phyloP scores from a whole-genome alignment of 1,139 yeast species.

The Yamadazyma epiphylla region DNA sequence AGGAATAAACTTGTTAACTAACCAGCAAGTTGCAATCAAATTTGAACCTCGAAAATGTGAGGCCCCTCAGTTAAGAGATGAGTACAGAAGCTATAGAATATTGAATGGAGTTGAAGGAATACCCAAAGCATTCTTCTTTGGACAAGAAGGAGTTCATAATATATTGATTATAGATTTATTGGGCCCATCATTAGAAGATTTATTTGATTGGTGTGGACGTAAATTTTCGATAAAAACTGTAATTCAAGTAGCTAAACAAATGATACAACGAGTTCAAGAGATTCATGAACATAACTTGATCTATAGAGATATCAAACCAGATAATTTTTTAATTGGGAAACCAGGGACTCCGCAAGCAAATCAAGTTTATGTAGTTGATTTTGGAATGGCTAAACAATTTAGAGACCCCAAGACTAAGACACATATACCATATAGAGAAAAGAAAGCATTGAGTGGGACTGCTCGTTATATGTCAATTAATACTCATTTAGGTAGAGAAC shows the following conservation, averaged over 20 bases:
- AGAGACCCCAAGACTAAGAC: conserved; percentile 57
- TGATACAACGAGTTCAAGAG: conserved; percentile 64
- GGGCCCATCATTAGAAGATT: conserved; percentile 75
- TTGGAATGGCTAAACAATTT: conserved; percentile 69
- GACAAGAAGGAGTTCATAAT: conserved; percentile 77
- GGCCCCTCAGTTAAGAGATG: conserved; percentile 78
- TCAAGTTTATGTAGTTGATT: conserved; percentile 43
- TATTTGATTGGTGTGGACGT: conserved; percentile 81
- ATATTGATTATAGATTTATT: conserved; percentile 68
- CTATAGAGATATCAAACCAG: conserved; percentile 76
- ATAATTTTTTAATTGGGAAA: conserved; percentile 68
- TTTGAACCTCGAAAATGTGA: conserved; percentile 78
- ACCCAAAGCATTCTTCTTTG: conserved; percentile 75
- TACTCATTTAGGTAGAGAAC: conserved; percentile 63
- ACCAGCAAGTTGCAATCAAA: conserved; percentile 75
- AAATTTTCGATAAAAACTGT: conserved; percentile 67
- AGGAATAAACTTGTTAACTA: conserved; percentile 80
- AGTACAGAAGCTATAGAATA: conserved; percentile 68
- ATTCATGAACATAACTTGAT: conserved; percentile 69
- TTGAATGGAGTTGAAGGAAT: conserved; percentile 59
- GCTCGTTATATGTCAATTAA: conserved; percentile 66
- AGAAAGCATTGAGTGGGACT: conserved; percentile 61
- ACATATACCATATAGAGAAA: conserved; percentile 61
- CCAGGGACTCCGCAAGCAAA: conserved; percentile 64
- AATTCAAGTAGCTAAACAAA: conserved; percentile 70